Percentiles rank a stretch among this genome's conserved stretches.
phyloP scores from a whole-genome alignment of 1,284 basidiomycete genomes.

The Afroboletus lepidellus region DNA sequence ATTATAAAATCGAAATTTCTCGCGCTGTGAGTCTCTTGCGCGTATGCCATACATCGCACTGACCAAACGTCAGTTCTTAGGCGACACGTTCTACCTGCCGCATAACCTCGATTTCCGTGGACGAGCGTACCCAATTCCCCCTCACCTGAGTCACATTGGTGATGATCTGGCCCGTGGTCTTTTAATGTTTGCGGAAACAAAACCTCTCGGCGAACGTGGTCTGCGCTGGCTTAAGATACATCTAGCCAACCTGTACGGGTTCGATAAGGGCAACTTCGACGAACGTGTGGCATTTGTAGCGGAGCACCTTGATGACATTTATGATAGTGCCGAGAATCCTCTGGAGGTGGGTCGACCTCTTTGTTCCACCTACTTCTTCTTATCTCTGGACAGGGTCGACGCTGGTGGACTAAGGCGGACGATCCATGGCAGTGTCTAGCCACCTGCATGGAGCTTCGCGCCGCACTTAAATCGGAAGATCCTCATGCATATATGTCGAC shows the following conservation, averaged over 20 bases:
- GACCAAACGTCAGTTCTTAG: constrained; percentile 59
- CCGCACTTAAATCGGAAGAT: constrained; percentile 74
- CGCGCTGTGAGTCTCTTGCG: constrained; percentile 62
- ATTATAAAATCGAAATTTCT: constrained; percentile 98
- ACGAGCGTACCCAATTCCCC: constrained; percentile 95
- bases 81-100: constrained; percentile 89
- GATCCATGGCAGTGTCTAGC: constrained; percentile 98
- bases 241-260: constrained; percentile 90
- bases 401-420: constrained; percentile 92
- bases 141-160: constrained; percentile 94
- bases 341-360: constrained; percentile 51
- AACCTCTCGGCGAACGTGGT: constrained; percentile 80
- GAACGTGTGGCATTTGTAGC: constrained; percentile 84
- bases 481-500: constrained; percentile 71
- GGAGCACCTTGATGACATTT: constrained; percentile 74
- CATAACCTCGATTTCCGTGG: constrained; percentile 99
- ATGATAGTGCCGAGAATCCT: constrained; percentile 86
- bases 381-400: constrained; percentile 48
- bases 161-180: constrained; percentile 93
- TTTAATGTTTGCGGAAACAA: constrained; percentile 80
- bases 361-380: constrained; percentile 5
- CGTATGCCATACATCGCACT: constrained; percentile 1
- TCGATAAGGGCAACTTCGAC: constrained; percentile 92
- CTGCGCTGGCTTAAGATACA: constrained; percentile 90
- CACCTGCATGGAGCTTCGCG: constrained; percentile 83